These are phyloP conservation scores for Apophysomyces trapeziformis DNA, from an alignment of 371 early-diverging fungal genomes.

Conservation along the genomic window DNA sequence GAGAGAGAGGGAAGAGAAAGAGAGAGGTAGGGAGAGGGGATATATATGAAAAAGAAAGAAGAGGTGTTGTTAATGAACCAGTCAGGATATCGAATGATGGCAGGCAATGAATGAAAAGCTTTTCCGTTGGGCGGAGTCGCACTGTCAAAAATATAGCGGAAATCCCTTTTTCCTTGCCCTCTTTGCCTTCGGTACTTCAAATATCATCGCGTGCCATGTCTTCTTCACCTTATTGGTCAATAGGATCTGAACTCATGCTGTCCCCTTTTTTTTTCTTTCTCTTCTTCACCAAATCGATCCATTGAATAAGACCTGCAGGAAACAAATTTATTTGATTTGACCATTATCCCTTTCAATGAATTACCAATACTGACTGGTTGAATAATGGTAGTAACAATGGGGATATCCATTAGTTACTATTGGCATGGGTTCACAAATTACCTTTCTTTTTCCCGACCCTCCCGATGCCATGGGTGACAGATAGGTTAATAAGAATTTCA, in stretches of 20 bases:
- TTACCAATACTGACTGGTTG: background rate
- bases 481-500: too few relatives aligned
- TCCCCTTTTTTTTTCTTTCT: background rate
- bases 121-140: constrained; percentile 11
- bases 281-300: background rate
- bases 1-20: background rate
- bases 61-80: background rate
- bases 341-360: too few relatives aligned
- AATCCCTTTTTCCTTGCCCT: background rate
- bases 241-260: background rate
- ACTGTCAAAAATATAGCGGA: background rate
- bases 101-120: constrained; percentile 9
- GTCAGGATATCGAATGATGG: constrained; percentile 10
- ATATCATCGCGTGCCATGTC: background rate
- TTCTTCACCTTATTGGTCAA: background rate
- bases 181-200: background rate
- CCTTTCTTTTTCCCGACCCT: too few relatives aligned
- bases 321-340: background rate
- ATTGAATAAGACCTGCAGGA: background rate
- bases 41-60: constrained; percentile 3
- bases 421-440: too few relatives aligned
- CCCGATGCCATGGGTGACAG: too few relatives aligned
- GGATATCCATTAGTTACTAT: too few relatives aligned
- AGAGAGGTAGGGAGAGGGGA: background rate
- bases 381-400: background rate